Percentiles rank a stretch among this genome's conserved stretches.
These are phyloP conservation scores for Bretschneidera sinensis DNA, from an alignment of 345 rosid species.

Conservation along the genomic window DNA sequence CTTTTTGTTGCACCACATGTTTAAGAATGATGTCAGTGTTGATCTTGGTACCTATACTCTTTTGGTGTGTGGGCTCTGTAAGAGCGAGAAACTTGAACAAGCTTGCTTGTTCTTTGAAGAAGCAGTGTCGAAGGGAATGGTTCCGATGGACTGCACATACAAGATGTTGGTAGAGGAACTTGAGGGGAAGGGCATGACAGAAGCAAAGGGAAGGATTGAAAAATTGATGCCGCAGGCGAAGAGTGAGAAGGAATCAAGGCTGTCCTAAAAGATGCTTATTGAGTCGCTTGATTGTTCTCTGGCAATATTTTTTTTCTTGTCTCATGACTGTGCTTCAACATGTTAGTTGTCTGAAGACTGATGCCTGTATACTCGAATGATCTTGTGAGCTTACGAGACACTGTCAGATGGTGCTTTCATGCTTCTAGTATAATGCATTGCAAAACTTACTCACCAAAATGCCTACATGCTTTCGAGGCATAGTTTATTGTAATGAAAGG, in stretches of 20 bases:
- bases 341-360: too few relatives aligned
- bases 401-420: too few relatives aligned
- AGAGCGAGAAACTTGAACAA: conserved; percentile 50
- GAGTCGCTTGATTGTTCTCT: background rate
- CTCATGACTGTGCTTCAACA: too few relatives aligned
- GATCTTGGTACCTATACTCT: conserved; percentile 52
- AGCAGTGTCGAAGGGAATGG: conserved; percentile 55
- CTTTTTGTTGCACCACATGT: conserved; percentile 59
- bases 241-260: background rate
- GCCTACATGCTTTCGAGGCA: too few relatives aligned
- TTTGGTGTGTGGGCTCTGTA: conserved; percentile 51
- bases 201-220: conserved; percentile 45
- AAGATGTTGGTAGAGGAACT: conserved; percentile 51
- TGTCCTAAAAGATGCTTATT: too few relatives aligned
- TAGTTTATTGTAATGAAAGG: too few relatives aligned
- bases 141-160: conserved; percentile 44
- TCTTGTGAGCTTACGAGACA: too few relatives aligned
- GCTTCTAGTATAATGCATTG: too few relatives aligned
- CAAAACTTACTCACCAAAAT: too few relatives aligned
- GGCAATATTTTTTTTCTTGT: background rate
- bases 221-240: conserved; percentile 28
- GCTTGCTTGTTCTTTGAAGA: conserved; percentile 73
- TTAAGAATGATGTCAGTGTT: conserved; percentile 53
- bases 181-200: conserved; percentile 39
- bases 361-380: too few relatives aligned